Base-by-base conservation (phyloP, 2,329 filamentous ascomycete genomes). In the Zasmidium angulare region DNA sequence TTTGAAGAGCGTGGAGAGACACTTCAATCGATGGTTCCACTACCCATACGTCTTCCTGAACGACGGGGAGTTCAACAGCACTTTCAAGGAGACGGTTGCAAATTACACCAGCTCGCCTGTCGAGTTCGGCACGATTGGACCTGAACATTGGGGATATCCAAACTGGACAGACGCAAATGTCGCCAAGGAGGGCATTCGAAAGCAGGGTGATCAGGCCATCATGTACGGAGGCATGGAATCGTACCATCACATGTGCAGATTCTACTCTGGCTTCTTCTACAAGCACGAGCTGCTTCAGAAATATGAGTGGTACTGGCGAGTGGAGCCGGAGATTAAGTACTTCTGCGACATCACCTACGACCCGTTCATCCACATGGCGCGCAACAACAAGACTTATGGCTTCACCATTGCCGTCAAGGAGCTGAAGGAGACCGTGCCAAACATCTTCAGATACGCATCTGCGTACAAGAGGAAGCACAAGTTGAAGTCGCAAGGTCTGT, bases 331-430 rank as follows among this genome's bases (percentile, higher is more conserved):
- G 78, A 98, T 99, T 85, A 97, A 93, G 80, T 99, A 98, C 80
- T 99, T 99, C 80, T 99, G 95, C 77, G 95, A 99, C 74, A 98
- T 99, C 68, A 99, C 95, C 66, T 99, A 99, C 73, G 95, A 99
- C 75, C 95, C 95, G 0, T 99, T 99, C 81, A 82, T 95, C 61
- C 88, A 92, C 75, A 99, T 99, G 95, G 90, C 90, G 62, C 87
- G 93, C 68, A 78, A 85, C 65, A 98, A 98, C 80, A 99, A 99
- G 81, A 98, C 93, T 0, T 99, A 99, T 69, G 95, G 95, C 56
- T 99, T 98, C 76, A 98, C 95, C 17, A 99, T 99, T 73, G 95
- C 95, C 36, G 93, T 99, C 71, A 99, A 99, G 77, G 95, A 99
- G 76, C 84, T 99, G 62, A 91, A 91, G 75, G 95, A 99, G 77